Evolutionary conservation across 2,329 filamentous ascomycete genomes (phyloP), one percentile per base, ranked within the genome.

Genomic region (Aspergillus sp.): DNA sequence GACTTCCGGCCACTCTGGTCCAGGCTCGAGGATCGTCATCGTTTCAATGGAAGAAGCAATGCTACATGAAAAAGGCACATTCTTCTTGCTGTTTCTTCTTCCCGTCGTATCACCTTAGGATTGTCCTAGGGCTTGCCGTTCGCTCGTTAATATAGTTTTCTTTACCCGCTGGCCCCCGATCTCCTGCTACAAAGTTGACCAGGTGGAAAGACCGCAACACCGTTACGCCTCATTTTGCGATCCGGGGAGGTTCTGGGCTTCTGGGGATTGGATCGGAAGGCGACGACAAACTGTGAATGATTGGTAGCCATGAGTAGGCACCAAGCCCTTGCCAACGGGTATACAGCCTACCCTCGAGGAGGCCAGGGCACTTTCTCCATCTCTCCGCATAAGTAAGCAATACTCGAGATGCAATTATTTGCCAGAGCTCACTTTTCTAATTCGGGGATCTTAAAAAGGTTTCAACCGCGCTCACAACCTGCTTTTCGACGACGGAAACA

Each of bases 271-370:
- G 49, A 43, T 55, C 52, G 21, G n/a, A 37, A 45, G 45, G 39
- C 45, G 49, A 54, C 60, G 49, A 55, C 60, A 66, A 66, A 75
- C 74, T 74, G 68, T 68, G 63, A 52, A 64, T 61, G 62, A 50
- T 33, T 59, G 53, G 69, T 73, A 86, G 80, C 90, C 89, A 92
- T 95, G 86, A 90, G 93, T 74, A 86, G 91, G 80, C 91, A 96
- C 82, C 84, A 89, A 76, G 88, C 88, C 75, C 93, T 90, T 77
- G 86, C 88, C 62, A 96, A 95, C 80, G 93, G 91, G 74, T 78
- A 83, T 66, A 75, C 78, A 62, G 81, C 81, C 72, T 93, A 93
- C 75, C 89, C 90, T 63, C 84, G 87, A 63, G 84, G 83, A 63
- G 84, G 83, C 60, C 88, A 88, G 68, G 80, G 79, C 70, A 90